phyloP scores from a whole-genome alignment of 73 alveolate genomes.

The Paramecium sonneborni region DNA sequence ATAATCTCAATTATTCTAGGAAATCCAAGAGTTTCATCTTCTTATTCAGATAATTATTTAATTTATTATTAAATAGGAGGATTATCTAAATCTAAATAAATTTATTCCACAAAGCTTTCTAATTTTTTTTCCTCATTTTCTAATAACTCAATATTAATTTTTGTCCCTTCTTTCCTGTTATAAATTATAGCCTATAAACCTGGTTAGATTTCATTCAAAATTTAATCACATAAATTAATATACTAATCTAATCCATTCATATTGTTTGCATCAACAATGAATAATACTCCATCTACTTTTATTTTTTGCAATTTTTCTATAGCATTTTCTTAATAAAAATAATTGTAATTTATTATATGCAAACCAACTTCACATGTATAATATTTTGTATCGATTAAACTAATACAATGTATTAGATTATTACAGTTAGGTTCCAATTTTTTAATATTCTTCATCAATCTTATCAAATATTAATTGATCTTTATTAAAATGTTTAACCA shows the following conservation, averaged over 20 bases:
- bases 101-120: not conserved
- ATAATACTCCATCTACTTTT: not conserved
- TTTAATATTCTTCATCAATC: not conserved
- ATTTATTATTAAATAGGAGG: not conserved
- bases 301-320: not conserved
- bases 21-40: conserved; percentile 7
- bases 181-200: conserved; percentile 5
- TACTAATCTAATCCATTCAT: not conserved
- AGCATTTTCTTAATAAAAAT: not conserved
- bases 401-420: not conserved
- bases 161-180: conserved; percentile 22
- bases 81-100: conserved; percentile 3
- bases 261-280: conserved; percentile 23
- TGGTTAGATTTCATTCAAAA: not conserved
- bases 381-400: not conserved
- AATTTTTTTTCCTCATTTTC: conserved; percentile 1
- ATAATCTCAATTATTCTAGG: not conserved
- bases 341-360: not conserved
- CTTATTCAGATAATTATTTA: not conserved
- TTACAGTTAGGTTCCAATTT: not conserved
- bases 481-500: not conserved
- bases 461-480: not conserved
- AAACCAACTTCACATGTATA: not conserved
- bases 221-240: not conserved
- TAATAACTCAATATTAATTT: not conserved